A percentile compares a stretch with the other conserved stretches of the same genome.
phyloP scores from a whole-genome alignment of 73 alveolate species.

The Breviolum minutum region DNA sequence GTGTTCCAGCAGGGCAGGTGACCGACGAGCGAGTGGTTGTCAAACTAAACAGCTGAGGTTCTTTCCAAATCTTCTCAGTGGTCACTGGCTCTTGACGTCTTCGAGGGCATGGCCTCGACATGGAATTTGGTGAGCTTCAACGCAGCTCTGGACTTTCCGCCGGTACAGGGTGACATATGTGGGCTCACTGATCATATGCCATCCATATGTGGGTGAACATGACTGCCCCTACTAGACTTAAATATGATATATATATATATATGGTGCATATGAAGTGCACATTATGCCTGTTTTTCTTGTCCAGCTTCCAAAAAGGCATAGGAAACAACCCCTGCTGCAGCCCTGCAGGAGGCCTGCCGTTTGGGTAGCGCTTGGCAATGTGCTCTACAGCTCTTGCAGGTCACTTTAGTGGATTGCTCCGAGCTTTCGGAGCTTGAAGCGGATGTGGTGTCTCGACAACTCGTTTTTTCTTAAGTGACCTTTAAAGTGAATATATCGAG shows the following conservation, averaged over 20 bases:
- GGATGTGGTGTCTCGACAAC: not conserved
- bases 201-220: too few relatives aligned
- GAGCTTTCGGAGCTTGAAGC: not conserved
- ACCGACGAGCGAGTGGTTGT: not conserved
- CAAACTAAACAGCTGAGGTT: not conserved
- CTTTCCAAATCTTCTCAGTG: slow-evolving; percentile 33
- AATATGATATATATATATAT: too few relatives aligned
- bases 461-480: not conserved
- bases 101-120: not conserved
- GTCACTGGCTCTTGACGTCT: not conserved
- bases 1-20: not conserved
- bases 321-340: not conserved
- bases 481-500: not conserved
- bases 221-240: too few relatives aligned
- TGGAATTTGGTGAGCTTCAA: slow-evolving; percentile 66
- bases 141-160: slow-evolving; percentile 68
- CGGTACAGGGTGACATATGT: not conserved
- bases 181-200: not conserved
- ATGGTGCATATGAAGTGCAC: too few relatives aligned
- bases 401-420: not conserved
- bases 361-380: not conserved
- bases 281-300: too few relatives aligned
- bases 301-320: too few relatives aligned
- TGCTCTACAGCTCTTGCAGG: slow-evolving; percentile 25
- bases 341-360: slow-evolving; percentile 22